Evolutionary conservation across 2,329 filamentous ascomycete genomes (phyloP).

Genomic region (Arthroderma uncinatum): DNA sequence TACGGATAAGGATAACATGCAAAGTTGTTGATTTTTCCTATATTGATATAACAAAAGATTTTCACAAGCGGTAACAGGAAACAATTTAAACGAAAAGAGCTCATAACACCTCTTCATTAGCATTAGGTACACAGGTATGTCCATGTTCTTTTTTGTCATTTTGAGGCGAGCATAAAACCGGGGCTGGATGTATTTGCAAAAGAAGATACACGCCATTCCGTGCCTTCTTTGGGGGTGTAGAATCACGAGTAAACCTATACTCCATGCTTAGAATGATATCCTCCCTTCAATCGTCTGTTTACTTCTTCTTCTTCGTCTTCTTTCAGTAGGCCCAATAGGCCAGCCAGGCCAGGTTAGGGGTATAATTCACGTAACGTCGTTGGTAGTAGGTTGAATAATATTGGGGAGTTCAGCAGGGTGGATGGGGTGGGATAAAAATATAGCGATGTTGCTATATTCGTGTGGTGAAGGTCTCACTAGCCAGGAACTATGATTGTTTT

Average conservation of each 20-base stretch:
- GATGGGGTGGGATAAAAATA: not conserved
- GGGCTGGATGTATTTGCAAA: not conserved
- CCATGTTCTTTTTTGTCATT: constrained; percentile 1
- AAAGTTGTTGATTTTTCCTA: not conserved
- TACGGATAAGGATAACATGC: not conserved
- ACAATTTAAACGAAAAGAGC: not conserved
- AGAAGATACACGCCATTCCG: not conserved
- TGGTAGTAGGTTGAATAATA: not conserved
- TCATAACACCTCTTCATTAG: constrained; percentile 3
- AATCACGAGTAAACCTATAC: not conserved
- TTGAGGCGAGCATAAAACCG: not conserved
- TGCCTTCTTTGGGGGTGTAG: not conserved
- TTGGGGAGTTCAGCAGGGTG: not conserved
- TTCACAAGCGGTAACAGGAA: not conserved
- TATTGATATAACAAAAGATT: constrained; percentile 1
- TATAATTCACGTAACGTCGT: not conserved
- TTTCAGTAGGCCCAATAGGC: not conserved
- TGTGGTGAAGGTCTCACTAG: not conserved
- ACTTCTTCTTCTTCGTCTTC: too few relatives aligned
- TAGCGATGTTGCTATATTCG: not conserved
- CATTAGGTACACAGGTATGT: constrained; percentile 4
- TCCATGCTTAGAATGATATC: not conserved
- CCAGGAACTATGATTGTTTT: not conserved
- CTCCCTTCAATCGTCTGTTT: not conserved
- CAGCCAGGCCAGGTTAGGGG: not conserved